phyloP scores from a whole-genome alignment of 345 rosid species.

The Rhodomyrtus tomentosa region DNA sequence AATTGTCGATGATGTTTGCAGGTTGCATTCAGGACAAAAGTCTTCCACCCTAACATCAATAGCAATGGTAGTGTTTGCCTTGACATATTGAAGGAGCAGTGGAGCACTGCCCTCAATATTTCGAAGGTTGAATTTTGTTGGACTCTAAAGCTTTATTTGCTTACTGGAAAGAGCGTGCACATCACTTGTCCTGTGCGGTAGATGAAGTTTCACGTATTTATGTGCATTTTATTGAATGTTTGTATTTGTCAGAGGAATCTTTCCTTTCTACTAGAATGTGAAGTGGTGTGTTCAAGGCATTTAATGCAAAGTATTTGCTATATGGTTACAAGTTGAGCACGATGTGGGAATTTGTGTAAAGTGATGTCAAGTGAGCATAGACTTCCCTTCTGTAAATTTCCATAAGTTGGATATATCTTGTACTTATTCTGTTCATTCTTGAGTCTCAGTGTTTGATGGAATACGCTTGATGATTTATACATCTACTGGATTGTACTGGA shows the following conservation, averaged over 20 bases:
- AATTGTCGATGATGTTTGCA: background rate
- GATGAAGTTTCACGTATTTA: background rate
- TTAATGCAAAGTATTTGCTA: too few species aligned
- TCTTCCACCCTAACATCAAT: constrained; percentile 1
- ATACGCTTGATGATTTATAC: too few species aligned
- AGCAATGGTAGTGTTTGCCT: constrained; percentile 2
- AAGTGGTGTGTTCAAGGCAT: background rate
- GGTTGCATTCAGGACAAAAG: constrained; percentile 3
- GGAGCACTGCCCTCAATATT: constrained; percentile 1
- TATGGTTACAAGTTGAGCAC: too few species aligned
- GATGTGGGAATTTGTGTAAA: too few species aligned
- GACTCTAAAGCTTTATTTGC: background rate
- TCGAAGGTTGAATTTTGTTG: background rate
- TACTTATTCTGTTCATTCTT: too few species aligned
- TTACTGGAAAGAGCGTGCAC: background rate
- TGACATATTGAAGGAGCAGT: constrained; percentile 2
- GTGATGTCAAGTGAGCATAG: too few species aligned
- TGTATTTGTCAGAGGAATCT: background rate
- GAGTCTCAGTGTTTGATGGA: too few species aligned
- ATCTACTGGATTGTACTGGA: too few species aligned
- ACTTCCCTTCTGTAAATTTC: too few species aligned
- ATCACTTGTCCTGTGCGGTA: background rate
- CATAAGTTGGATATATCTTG: too few species aligned
- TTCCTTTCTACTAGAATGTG: background rate
- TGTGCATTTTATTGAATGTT: background rate